Conservation (phyloP, 352 stramenopile species). For the Phytophthora lateralis region DNA sequence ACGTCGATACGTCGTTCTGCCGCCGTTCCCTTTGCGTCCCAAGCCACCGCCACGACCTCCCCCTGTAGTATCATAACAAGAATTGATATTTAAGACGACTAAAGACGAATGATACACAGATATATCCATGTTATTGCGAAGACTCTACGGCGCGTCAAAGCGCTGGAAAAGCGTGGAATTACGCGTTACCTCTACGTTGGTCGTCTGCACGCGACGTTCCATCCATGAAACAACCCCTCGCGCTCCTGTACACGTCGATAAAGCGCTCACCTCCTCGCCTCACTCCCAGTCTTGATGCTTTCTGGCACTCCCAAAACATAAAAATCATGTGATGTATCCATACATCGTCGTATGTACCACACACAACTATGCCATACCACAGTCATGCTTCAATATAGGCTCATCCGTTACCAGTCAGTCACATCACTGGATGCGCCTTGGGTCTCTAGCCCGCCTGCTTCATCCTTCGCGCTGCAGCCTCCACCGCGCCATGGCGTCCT, state of each 20-base stretch:
- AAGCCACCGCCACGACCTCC: constrained; percentile 32
- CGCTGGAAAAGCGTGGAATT: not conserved
- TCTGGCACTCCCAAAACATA: constrained; percentile 1
- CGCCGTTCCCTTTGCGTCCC: constrained; percentile 29
- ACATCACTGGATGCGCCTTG: constrained; percentile 32
- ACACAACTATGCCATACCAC: not conserved
- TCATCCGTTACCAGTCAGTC: constrained; percentile 1
- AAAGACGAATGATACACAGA: constrained; percentile 3
- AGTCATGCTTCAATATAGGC: not conserved
- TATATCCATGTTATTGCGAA: constrained; percentile 6
- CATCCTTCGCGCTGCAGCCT: not conserved
- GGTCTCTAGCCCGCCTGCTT: not conserved
- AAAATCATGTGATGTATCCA: constrained; percentile 22
- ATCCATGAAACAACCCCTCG: constrained; percentile 41
- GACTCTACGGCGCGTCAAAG: not conserved
- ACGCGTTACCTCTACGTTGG: constrained; percentile 31
- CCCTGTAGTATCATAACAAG: constrained; percentile 22
- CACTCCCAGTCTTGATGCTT: constrained; percentile 4
- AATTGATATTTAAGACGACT: not conserved
- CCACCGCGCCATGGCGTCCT: constrained; percentile 35
- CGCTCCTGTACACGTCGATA: constrained; percentile 2
- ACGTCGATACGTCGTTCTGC: constrained; percentile 45
- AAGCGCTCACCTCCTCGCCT: not conserved
- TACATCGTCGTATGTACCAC: not conserved
- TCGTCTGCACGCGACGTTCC: constrained; percentile 23